phyloP scores from a whole-genome alignment of 148 eudicot species.

The Cornus controversa region DNA sequence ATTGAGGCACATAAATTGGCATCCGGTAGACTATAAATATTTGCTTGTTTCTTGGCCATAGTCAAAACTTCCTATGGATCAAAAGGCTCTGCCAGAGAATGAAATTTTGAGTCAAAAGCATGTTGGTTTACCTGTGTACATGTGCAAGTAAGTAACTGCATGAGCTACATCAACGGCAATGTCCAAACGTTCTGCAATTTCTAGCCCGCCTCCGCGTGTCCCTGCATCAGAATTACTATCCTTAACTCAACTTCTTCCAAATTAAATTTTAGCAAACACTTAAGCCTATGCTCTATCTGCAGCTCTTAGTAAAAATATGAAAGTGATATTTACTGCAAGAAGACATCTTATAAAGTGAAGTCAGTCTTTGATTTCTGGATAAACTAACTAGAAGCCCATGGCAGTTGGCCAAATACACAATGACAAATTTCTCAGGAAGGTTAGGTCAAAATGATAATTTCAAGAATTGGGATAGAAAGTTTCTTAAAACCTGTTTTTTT shows the following conservation, averaged over 20 bases:
- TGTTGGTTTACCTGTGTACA: slow-evolving; percentile 50
- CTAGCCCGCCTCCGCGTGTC: slow-evolving; percentile 41
- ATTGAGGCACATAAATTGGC: not conserved
- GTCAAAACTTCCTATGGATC: not conserved
- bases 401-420: not conserved
- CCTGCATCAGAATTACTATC: slow-evolving; percentile 34
- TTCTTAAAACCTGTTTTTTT: too few relatives aligned
- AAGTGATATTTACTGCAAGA: not conserved
- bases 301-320: too few relatives aligned
- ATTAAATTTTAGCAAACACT: not conserved
- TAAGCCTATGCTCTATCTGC: not conserved
- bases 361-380: not conserved
- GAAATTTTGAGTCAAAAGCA: not conserved
- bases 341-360: not conserved
- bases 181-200: slow-evolving; percentile 63
- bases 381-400: not conserved
- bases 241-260: not conserved
- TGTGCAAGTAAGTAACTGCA: slow-evolving; percentile 70
- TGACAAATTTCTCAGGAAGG: too few relatives aligned
- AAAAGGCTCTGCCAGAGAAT: not conserved
- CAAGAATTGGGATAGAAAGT: too few relatives aligned
- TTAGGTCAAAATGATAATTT: too few relatives aligned
- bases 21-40: not conserved
- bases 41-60: not conserved
- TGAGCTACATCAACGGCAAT: slow-evolving; percentile 85